A percentile compares a stretch with the other conserved stretches of the same genome.
phyloP scores from a whole-genome alignment of 2,329 filamentous ascomycete genomes.

The Didymella segeticola region DNA sequence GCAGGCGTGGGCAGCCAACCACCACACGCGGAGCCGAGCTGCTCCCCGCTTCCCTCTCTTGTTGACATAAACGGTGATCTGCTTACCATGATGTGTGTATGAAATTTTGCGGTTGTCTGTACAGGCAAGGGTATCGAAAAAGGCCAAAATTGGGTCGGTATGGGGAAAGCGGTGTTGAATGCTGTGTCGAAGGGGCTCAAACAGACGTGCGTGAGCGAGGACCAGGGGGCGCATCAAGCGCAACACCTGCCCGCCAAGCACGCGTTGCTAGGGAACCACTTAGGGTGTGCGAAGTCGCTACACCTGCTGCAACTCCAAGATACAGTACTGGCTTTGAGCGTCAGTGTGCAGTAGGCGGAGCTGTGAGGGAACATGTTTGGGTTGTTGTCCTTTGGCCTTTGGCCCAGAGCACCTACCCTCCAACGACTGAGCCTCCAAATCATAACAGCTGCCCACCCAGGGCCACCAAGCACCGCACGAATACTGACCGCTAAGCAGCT shows the following conservation, averaged over 20 bases:
- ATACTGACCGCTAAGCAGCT: no score
- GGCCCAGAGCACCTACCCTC: no score
- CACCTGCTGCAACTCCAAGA: not conserved
- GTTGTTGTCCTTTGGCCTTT: no score
- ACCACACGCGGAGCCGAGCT: slow-evolving; percentile 10
- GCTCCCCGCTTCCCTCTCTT: not conserved
- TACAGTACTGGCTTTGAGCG: no score
- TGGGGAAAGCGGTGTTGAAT: slow-evolving; percentile 20
- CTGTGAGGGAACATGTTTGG: no score
- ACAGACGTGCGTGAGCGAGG: slow-evolving; percentile 18
- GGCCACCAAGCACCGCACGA: no score
- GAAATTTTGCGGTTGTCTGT: not conserved
- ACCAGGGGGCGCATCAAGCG: slow-evolving; percentile 36
- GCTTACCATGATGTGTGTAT: slow-evolving; percentile 30
- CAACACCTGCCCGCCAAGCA: slow-evolving; percentile 28
- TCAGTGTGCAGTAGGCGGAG: no score
- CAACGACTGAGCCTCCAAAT: no score
- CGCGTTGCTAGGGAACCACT: slow-evolving; percentile 17
- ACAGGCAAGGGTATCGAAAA: slow-evolving; percentile 11
- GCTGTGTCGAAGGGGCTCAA: slow-evolving; percentile 22
- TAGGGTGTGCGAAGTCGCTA: slow-evolving; percentile 9
- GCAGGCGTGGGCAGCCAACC: slow-evolving; percentile 26
- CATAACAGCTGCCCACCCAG: no score
- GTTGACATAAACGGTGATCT: slow-evolving; percentile 2
- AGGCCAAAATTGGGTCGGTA: slow-evolving; percentile 18